Evolutionary conservation across 1,284 basidiomycete genomes (phyloP), one percentile per base, ranked within the genome.

Genomic region (Schizophyllum amplum): DNA sequence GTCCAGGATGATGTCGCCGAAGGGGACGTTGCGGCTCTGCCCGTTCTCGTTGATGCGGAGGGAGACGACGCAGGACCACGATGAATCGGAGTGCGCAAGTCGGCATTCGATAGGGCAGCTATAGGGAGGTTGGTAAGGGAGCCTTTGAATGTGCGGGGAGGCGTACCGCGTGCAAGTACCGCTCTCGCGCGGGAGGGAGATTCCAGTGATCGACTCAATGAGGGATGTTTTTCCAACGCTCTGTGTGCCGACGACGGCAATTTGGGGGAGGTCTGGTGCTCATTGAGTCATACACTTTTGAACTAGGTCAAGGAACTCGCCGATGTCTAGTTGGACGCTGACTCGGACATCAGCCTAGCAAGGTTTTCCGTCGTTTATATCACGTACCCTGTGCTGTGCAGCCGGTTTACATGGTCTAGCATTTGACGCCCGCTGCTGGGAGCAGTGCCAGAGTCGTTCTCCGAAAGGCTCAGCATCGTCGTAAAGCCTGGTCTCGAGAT

Each of bases 131-230:
- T 49, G 11, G 42, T 24, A n/a, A 53, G 22, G 20, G n/a, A 33
- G 42, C 24, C 5, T 11, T 56, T 0, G 63, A 61, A 53, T 65
- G 69, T 56, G 13, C 27, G 69, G 68, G 59, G 66, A 68, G 4
- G 67, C 66, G 53, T 70, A 73, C 56, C 72, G 57, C n/a, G 71
- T 74, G 57, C 71, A 72, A 13, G 71, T 71, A 5, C 70, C 71
- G 21, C 61, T 62, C 27, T 66, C 64, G 21, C 71, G 60, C 3
- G 69, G 69, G 7, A 70, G 65, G 17, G 55, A 68, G 22, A 72
- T 66, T 25, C 69, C 67, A 46, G 67, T 68, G 15, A 74, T 69
- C 0, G 71, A 66, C 56, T 73, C 71, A 1, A 74, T 67, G 4
- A 67, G 55, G 66, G 63, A 57, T 56, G 70, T 64, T 62, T 71